These are phyloP conservation scores for Bonnemaisonia californica DNA, from an alignment of 31 red algal genomes.

Conservation along the genomic window DNA sequence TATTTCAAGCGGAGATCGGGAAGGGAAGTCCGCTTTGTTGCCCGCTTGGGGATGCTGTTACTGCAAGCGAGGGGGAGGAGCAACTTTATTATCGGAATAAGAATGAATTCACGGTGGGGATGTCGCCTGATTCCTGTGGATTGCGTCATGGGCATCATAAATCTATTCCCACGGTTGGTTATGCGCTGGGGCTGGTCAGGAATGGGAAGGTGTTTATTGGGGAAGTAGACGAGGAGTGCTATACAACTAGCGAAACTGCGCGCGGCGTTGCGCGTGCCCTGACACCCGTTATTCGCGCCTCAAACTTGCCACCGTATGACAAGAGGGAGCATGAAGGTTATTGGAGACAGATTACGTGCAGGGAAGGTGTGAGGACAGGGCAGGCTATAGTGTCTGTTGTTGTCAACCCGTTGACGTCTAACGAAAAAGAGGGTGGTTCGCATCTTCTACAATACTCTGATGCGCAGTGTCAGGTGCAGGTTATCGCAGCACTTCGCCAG, in stretches of 20 bases:
- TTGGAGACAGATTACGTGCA: constrained; percentile 79
- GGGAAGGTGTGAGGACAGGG: constrained; percentile 52
- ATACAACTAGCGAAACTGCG: constrained; percentile 57
- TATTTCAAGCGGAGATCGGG: neutral
- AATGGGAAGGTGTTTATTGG: constrained; percentile 71
- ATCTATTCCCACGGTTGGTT: constrained; percentile 61
- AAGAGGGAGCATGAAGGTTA: constrained; percentile 70
- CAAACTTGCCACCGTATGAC: constrained; percentile 68
- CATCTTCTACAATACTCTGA: constrained; percentile 2
- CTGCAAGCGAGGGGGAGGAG: constrained; percentile 31
- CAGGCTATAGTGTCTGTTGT: constrained; percentile 75
- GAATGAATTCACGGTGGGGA: constrained; percentile 92
- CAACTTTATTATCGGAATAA: constrained; percentile 86
- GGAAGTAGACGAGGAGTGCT: constrained; percentile 36
- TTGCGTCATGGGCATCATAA: constrained; percentile 32
- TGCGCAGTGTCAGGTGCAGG: constrained; percentile 22
- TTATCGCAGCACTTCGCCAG: constrained; percentile 38
- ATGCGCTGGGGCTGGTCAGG: constrained; percentile 75
- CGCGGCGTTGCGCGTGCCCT: constrained; percentile 44
- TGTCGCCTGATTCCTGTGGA: constrained; percentile 34
- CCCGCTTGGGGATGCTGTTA: constrained; percentile 30
- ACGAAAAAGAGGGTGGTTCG: constrained; percentile 1
- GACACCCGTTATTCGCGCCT: constrained; percentile 39
- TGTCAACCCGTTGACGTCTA: constrained; percentile 42
- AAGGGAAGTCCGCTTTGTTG: constrained; percentile 63